Conservation (phyloP, 257 asterid species). For the Fraxinus anomala region DNA sequence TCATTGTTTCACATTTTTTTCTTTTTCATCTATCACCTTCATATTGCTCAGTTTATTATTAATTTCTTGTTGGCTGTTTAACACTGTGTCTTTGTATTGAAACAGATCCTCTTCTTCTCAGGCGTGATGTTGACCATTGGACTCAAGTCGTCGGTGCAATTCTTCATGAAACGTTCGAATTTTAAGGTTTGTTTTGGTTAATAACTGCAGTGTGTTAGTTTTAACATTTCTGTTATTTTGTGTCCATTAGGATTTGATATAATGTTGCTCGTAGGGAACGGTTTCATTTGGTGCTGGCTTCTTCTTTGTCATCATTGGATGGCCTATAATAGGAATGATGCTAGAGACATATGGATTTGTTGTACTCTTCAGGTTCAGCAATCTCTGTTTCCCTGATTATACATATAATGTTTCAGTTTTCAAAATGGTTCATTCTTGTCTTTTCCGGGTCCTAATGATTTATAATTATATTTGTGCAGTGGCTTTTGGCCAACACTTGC, state of each 20-base stretch:
- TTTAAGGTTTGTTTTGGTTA: conserved; percentile 57
- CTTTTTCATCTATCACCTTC: conserved; percentile 12
- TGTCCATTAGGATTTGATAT: conserved; percentile 15
- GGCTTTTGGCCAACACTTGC: conserved; percentile 98
- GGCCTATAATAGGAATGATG: conserved; percentile 96
- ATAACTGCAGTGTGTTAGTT: neutral
- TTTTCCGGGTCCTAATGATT: conserved; percentile 23
- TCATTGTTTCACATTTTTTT: conserved; percentile 10
- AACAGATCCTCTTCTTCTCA: conserved; percentile 92
- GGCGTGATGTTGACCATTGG: conserved; percentile 94
- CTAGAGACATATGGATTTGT: conserved; percentile 92
- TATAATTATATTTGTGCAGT: conserved; percentile 47
- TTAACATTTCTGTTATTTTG: conserved; percentile 14
- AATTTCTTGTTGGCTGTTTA: neutral
- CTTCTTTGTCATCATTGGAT: conserved; percentile 82
- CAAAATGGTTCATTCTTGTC: conserved; percentile 13
- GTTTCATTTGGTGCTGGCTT: conserved; percentile 77
- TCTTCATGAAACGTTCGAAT: conserved; percentile 86
- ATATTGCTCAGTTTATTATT: conserved; percentile 15
- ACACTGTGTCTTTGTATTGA: conserved; percentile 26
- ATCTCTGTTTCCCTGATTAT: conserved; percentile 11
- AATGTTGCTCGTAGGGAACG: conserved; percentile 63
- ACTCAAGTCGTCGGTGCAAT: conserved; percentile 77
- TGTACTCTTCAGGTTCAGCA: conserved; percentile 81
- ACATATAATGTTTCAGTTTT: neutral